Evolutionary conservation across 768 basidiomycete species (phyloP).

Genomic region (Suillus paluster): DNA sequence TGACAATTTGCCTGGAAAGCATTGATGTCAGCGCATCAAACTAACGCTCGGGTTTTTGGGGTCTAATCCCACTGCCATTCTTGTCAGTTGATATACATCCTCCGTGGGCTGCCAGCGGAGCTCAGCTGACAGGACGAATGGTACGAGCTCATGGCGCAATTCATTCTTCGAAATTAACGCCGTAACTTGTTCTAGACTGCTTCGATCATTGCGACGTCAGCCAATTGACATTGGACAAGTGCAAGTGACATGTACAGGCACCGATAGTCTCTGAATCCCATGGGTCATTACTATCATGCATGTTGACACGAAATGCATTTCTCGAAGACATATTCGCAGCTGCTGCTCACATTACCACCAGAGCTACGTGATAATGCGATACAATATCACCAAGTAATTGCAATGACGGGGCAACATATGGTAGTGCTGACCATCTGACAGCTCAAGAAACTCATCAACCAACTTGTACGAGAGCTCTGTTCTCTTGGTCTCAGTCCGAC

Average conservation of each 20-base stretch:
- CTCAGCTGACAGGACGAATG: too few relatives aligned
- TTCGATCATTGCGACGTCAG: not conserved
- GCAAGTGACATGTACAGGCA: not conserved
- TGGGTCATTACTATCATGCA: not conserved
- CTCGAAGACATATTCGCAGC: conserved; percentile 67
- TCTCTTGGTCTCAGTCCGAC: conserved; percentile 64
- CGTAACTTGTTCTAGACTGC: too few relatives aligned
- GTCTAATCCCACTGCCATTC: too few relatives aligned
- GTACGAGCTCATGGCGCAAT: too few relatives aligned
- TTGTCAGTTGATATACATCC: too few relatives aligned
- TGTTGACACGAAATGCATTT: conserved; percentile 60
- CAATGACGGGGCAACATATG: too few relatives aligned
- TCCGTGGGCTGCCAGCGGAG: too few relatives aligned
- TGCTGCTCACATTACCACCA: conserved; percentile 69
- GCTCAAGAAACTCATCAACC: conserved; percentile 91
- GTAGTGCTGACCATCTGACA: conserved; percentile 32
- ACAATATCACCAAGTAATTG: conserved; percentile 75
- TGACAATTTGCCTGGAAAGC: too few relatives aligned
- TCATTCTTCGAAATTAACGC: too few relatives aligned
- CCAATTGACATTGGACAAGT: too few relatives aligned
- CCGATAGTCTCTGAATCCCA: not conserved
- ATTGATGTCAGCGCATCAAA: too few relatives aligned
- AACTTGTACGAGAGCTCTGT: conserved; percentile 77
- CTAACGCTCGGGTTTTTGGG: too few relatives aligned
- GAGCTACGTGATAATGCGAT: conserved; percentile 81